phyloP scores from a whole-genome alignment of 2,329 filamentous ascomycete species.

The Ophiocordyceps robertsii region DNA sequence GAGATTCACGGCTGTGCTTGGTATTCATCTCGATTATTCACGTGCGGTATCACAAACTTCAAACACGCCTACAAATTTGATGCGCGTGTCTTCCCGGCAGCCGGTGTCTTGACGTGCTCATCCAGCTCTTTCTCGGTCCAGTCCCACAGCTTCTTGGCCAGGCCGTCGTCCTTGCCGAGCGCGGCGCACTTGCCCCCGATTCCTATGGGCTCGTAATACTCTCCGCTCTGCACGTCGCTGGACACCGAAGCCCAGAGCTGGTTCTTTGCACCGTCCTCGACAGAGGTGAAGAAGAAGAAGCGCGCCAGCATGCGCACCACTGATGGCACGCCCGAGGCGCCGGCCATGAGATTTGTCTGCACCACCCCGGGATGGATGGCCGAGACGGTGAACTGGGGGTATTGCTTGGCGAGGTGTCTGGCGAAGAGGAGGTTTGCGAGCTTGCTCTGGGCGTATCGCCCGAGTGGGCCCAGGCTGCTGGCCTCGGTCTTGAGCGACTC shows the following conservation, averaged over 20 bases:
- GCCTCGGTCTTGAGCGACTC: constrained; percentile 12
- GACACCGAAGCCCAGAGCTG: constrained; percentile 29
- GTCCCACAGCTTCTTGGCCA: constrained; percentile 19
- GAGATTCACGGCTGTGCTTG: no score
- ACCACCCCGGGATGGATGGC: constrained; percentile 16
- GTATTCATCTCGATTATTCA: no score
- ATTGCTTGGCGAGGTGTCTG: constrained; percentile 11
- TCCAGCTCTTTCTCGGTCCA: constrained; percentile 21
- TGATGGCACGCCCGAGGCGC: constrained; percentile 3
- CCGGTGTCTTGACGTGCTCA: not conserved
- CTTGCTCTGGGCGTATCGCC: constrained; percentile 17
- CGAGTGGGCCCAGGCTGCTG: constrained; percentile 7
- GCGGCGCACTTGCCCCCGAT: constrained; percentile 9
- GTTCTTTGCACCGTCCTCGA: constrained; percentile 21
- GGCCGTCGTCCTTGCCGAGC: constrained; percentile 11
- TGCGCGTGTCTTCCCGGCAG: not conserved
- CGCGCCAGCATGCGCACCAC: constrained; percentile 5
- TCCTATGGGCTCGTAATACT: constrained; percentile 20
- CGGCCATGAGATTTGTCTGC: constrained; percentile 12
- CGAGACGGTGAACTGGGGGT: constrained; percentile 11
- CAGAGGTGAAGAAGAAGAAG: constrained; percentile 8
- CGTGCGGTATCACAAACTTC: no score
- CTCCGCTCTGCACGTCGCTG: constrained; percentile 16
- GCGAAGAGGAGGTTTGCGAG: constrained; percentile 16
- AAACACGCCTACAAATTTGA: no score